Conservation (phyloP, 1,284 basidiomycete species). For the Cryptococcus jaspeensis region DNA sequence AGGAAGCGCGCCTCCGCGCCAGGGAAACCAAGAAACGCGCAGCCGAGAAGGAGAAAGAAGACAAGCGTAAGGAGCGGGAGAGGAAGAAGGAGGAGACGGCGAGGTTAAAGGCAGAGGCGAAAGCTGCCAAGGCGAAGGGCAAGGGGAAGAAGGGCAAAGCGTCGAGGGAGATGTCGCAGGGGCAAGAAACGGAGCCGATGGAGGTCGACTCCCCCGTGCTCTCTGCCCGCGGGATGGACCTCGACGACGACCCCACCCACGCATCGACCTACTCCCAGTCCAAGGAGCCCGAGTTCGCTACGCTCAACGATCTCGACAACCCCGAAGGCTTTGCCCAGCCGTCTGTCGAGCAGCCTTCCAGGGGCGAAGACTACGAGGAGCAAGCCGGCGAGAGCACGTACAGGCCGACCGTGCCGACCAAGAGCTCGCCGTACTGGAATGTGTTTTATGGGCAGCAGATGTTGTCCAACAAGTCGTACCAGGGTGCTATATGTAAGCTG, state of each 20-base stretch:
- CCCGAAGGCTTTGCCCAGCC: too few species aligned
- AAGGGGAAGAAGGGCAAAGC: too few species aligned
- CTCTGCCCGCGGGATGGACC: too few species aligned
- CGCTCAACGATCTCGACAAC: too few species aligned
- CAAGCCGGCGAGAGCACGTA: constrained; percentile 1
- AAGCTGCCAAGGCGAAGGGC: neutral
- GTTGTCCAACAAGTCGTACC: constrained; percentile 79
- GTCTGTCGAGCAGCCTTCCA: neutral
- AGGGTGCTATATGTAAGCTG: constrained; percentile 80
- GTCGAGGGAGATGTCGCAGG: too few species aligned
- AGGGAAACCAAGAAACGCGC: too few species aligned
- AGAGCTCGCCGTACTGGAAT: constrained; percentile 70
- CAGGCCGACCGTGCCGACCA: constrained; percentile 58
- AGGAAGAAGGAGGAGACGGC: too few species aligned
- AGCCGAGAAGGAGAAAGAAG: neutral
- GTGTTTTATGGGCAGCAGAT: constrained; percentile 86
- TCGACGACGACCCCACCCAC: too few species aligned
- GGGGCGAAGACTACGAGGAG: neutral
- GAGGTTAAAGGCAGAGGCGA: neutral
- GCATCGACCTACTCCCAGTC: too few species aligned
- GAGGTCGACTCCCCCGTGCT: constrained; percentile 8
- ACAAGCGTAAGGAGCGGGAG: too few species aligned
- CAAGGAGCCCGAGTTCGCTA: too few species aligned
- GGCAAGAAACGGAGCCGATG: neutral
- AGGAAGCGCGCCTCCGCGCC: neutral